Conservation (phyloP, 2,329 filamentous ascomycete genomes). For the Zymoseptoria pseudotritici region DNA sequence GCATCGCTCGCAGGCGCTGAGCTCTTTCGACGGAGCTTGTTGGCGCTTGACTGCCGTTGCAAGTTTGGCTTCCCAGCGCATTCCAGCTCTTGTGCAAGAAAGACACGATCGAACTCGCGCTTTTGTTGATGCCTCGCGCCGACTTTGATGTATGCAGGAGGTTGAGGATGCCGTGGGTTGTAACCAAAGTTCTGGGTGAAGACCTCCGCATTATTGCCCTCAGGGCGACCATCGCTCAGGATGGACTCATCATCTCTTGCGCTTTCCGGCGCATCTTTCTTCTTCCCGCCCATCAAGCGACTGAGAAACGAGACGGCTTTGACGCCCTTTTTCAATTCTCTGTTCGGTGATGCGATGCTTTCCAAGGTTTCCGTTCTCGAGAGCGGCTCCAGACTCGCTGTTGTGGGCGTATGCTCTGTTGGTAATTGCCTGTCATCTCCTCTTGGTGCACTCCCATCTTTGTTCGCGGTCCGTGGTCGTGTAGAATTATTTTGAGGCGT, state of each 20-base stretch:
- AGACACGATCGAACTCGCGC: slow-evolving; percentile 77
- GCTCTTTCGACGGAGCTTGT: slow-evolving; percentile 34
- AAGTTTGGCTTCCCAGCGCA: slow-evolving; percentile 15
- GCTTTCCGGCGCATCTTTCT: slow-evolving; percentile 49
- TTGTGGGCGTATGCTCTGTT: slow-evolving; percentile 10
- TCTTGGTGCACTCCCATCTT: slow-evolving; percentile 9
- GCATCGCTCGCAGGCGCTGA: slow-evolving; percentile 30
- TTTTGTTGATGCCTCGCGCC: slow-evolving; percentile 71
- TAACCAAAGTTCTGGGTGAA: slow-evolving; percentile 71
- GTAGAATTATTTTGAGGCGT: slow-evolving; percentile 41
- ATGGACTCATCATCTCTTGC: slow-evolving; percentile 39
- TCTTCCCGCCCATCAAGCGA: slow-evolving; percentile 72
- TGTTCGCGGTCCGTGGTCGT: slow-evolving; percentile 33
- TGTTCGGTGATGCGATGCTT: slow-evolving; percentile 7
- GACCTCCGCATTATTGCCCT: slow-evolving; percentile 75
- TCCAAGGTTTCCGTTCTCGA: slow-evolving; percentile 19
- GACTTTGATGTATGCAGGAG: slow-evolving; percentile 84
- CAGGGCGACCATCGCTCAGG: slow-evolving; percentile 64
- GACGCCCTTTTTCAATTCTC: slow-evolving; percentile 60
- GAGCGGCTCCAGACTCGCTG: slow-evolving; percentile 10
- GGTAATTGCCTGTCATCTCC: slow-evolving; percentile 16
- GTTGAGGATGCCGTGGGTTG: slow-evolving; percentile 79
- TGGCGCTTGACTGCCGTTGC: slow-evolving; percentile 15
- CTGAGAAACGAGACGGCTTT: slow-evolving; percentile 88
- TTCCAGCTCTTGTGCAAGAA: slow-evolving; percentile 80